These are phyloP conservation scores for Trypanosoma cruzi DNA, from an alignment of 208 protist species.

Conservation along the genomic window DNA sequence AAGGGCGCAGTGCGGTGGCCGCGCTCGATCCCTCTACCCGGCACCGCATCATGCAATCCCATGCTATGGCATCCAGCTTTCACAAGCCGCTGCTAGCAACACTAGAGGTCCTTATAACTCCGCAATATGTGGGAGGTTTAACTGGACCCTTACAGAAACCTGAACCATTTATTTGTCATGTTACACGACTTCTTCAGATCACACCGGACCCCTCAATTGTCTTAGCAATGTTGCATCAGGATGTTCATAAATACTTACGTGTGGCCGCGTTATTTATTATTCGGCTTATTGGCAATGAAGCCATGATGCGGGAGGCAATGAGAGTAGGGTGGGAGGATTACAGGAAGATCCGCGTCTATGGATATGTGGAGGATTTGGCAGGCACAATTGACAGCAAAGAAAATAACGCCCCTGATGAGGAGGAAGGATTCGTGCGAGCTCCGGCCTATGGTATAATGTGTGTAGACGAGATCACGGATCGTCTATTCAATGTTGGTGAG, in stretches of 20 bases:
- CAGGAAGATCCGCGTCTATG: conserved; percentile 74
- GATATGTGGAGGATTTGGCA: conserved; percentile 39
- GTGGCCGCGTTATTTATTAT: conserved; percentile 71
- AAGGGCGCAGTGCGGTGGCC: conserved; percentile 59
- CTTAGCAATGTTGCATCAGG: conserved; percentile 68
- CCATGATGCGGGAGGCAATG: conserved; percentile 54
- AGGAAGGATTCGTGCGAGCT: conserved; percentile 19
- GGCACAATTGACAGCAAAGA: conserved; percentile 1
- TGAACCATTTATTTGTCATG: conserved; percentile 71
- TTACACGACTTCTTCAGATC: conserved; percentile 72
- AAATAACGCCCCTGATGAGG: conserved; percentile 17
- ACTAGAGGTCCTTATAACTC: conserved; percentile 55
- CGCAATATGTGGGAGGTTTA: conserved; percentile 51
- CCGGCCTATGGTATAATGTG: conserved; percentile 50
- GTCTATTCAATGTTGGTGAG: conserved; percentile 41
- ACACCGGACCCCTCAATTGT: conserved; percentile 54
- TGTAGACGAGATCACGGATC: conserved; percentile 67
- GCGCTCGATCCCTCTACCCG: conserved; percentile 61
- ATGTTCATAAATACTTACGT: conserved; percentile 82
- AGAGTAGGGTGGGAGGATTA: conserved; percentile 66
- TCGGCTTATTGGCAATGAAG: conserved; percentile 61
- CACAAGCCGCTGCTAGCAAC: conserved; percentile 73
- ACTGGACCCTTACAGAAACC: conserved; percentile 48
- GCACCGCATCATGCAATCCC: conserved; percentile 51
- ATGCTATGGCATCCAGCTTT: conserved; percentile 58